Evolutionary conservation across 208 protist genomes (phyloP), one percentile per base, ranked within the genome.

Genomic region (Histomonas meleagridis): DNA sequence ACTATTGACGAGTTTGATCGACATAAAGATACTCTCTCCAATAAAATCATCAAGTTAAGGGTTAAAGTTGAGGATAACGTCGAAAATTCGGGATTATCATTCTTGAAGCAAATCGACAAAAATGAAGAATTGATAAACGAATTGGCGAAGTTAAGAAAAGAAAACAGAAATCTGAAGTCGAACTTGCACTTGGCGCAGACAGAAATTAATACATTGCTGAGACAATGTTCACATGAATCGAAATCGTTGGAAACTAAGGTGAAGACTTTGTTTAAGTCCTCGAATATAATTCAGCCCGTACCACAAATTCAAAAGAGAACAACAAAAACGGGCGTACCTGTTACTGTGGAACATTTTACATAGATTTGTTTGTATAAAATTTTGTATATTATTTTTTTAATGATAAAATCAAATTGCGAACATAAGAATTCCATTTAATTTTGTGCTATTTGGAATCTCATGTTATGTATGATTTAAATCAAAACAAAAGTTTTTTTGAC

Each of bases 161-260:
- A 86, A 35, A 86, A 86, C 76, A 18, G 26, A n/a, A 48, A 55
- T 7, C 28, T 86, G 18, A 86, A 43, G 38, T 86, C 76, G 32
- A 43, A 86, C 21, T 40, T 86, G 40, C 76, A 55, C 55, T 46
- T 86, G 5, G 40, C 32, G 2, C 40, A 51, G 38, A 86, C 46
- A 7, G 55, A 55, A 16, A 51, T 86, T 12, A 86, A 86, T 21
- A 40, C 76, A 26, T 86, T 86, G 26, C 51, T 86, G 76, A 86
- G 46, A 28, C 76, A 86, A 86, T 86, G 76, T n/a, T 26, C 40
- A 28, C 40, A 43, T 55, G 76, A 86, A 38, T 86, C 76, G 10
- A 86, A 86, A 86, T n/a, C 76, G 18, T 26, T 86, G 26, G 76
- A 86, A 86, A 86, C 76, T 32, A 86, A 86, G 28, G 46, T 86